Evolutionary conservation across 2,329 filamentous ascomycete genomes (phyloP), one percentile per base, ranked within the genome.

Genomic region (Cordyceps pruinosa): DNA sequence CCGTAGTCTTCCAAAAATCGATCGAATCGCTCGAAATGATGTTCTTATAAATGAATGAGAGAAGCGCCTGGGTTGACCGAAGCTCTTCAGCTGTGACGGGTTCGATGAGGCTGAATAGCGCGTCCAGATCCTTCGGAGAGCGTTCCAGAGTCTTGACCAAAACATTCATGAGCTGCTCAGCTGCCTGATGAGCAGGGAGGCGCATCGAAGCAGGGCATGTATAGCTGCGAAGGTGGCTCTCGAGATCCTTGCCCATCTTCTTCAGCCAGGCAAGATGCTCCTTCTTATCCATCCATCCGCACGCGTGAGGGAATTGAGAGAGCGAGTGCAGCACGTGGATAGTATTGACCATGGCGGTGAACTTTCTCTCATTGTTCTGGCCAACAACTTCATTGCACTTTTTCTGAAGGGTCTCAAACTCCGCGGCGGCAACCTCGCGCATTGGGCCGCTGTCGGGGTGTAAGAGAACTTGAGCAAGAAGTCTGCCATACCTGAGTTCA

Each of bases 321-420:
- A 97, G 80, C 0, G 93, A 88, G 65, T 93, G 83, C 21, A 94
- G 84, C 34, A 94, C 79, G 66, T 96, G 90, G 60, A 99, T 88
- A 1, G 88, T 87, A 70, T 97, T 97, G 68, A 97, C 86, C 54
- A 90, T 82, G 30, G 89, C 87, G 41, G 81, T 73, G 60, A 79
- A 84, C 62, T 77, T 81, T 34, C 86, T 88, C 42, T 92, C 90
- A 62, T 84, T 85, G 60, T 86, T 83, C 56, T 87, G 83, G 4
- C 76, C 77, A 9, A 83, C 76, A 25, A 82, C 74, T 56, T 89
- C 86, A 52, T 81, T 83, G 62, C 84, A 87, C 45, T 82, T 80
- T 48, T 82, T 80, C 61, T 91, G 80, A 57, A 99, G 81, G 0
- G 78, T 81, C 49, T 91, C 85, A 2, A 90, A 80, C 60, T 93